Evolutionary conservation across 2,329 filamentous ascomycete genomes (phyloP).

Genomic region (Zymoseptoria brevis): DNA sequence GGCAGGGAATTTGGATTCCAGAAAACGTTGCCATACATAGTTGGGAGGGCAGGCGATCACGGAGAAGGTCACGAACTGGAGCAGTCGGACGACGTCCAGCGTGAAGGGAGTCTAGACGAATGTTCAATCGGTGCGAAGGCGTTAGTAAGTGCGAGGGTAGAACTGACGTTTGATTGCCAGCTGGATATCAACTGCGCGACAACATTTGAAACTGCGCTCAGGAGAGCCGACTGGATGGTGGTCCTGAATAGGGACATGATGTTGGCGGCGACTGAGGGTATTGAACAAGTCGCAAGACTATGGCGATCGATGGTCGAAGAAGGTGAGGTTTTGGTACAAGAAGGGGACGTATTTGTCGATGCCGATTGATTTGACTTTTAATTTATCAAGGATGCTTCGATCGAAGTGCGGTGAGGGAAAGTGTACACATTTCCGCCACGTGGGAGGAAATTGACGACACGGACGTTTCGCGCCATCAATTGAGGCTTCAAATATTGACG

Average conservation of each 20-base stretch:
- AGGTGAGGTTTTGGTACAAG: not conserved
- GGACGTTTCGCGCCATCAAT: not conserved
- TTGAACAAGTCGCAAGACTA: not conserved
- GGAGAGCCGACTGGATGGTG: conserved; percentile 57
- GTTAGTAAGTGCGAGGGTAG: not conserved
- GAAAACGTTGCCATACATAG: conserved; percentile 73
- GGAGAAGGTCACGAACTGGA: conserved; percentile 71
- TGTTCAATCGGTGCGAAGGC: not conserved
- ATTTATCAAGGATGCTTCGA: not conserved
- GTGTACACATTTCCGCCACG: not conserved
- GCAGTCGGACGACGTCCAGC: conserved; percentile 59
- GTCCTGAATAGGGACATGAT: conserved; percentile 42
- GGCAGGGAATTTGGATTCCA: conserved; percentile 68
- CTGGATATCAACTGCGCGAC: conserved; percentile 63
- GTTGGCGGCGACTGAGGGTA: not conserved
- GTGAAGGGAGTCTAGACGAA: conserved; percentile 31
- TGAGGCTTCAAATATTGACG: not conserved
- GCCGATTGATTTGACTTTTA: not conserved
- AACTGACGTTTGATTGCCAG: conserved; percentile 50
- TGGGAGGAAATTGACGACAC: not conserved
- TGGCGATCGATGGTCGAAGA: not conserved
- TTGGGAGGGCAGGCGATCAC: conserved; percentile 72
- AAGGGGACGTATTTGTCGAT: not conserved
- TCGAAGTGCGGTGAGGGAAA: not conserved
- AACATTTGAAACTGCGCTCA: conserved; percentile 62